Evolutionary conservation across 192 early-diverging fungal species (phyloP).

Genomic region (Rhizoclosmatium sp.): DNA sequence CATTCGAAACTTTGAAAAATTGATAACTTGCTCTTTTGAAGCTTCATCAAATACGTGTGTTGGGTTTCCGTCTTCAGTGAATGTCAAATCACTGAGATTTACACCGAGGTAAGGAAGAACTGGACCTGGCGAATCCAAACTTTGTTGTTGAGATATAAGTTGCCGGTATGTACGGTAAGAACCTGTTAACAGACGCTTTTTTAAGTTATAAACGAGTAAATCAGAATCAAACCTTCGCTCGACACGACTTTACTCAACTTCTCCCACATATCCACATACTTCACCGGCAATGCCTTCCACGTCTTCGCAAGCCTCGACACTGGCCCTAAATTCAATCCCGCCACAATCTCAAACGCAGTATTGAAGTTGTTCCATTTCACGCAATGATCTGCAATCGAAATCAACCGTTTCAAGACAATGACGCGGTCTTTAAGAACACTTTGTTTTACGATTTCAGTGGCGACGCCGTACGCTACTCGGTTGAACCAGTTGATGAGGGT

Average conservation of each 20-base stretch:
- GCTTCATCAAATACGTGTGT: constrained; percentile 45
- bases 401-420: constrained; percentile 59
- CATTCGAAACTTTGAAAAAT: constrained; percentile 58
- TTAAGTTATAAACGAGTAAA: background rate
- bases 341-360: constrained; percentile 80
- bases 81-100: constrained; percentile 83
- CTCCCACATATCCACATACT: constrained; percentile 70
- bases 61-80: constrained; percentile 85
- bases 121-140: constrained; percentile 44
- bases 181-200: constrained; percentile 16
- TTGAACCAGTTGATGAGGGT: constrained; percentile 57
- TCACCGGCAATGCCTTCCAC: constrained; percentile 69
- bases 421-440: constrained; percentile 55
- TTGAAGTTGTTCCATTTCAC: constrained; percentile 71
- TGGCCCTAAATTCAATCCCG: constrained; percentile 75
- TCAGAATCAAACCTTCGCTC: constrained; percentile 67
- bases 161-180: constrained; percentile 57
- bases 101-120: constrained; percentile 82
- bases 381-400: constrained; percentile 61
- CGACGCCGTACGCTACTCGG: constrained; percentile 54
- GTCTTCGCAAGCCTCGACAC: constrained; percentile 76
- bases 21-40: constrained; percentile 42
- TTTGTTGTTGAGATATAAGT: constrained; percentile 23
- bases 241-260: constrained; percentile 65
- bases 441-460: constrained; percentile 53